A percentile compares a stretch with the other conserved stretches of the same genome.
Evolutionary conservation across 2,329 filamentous ascomycete species (phyloP).

Genomic region (Fusarium nygamai): DNA sequence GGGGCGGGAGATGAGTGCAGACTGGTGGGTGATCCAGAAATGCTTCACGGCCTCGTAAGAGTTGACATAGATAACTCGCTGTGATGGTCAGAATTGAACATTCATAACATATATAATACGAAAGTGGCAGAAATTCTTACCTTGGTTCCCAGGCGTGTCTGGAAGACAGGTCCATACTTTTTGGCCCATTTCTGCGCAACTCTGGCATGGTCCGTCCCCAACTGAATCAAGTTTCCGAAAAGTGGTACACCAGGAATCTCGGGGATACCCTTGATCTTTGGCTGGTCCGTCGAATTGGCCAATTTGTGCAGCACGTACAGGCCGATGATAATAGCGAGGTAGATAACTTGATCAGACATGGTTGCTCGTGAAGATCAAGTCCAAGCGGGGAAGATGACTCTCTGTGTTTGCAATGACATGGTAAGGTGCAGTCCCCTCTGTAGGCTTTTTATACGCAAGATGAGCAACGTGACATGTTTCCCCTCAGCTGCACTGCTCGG

Average conservation of each 20-base stretch:
- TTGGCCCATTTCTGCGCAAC: conserved; percentile 66
- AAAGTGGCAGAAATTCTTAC: conserved; percentile 49
- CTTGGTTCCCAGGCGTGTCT: conserved; percentile 74
- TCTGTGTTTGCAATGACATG: neutral
- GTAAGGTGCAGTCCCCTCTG: neutral
- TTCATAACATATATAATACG: fast-evolving
- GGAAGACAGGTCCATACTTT: conserved; percentile 72
- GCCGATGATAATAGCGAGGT: conserved; percentile 1
- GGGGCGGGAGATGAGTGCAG: conserved; percentile 79
- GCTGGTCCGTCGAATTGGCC: conserved; percentile 62
- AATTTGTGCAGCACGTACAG: conserved; percentile 37
- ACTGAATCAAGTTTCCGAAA: conserved; percentile 70
- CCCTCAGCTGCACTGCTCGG: neutral
- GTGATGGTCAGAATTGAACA: conserved; percentile 23
- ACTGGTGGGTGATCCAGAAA: conserved; percentile 83
- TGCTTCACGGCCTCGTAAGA: conserved; percentile 78
- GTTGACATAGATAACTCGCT: conserved; percentile 80
- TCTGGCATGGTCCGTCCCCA: conserved; percentile 66
- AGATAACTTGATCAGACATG: conserved; percentile 30
- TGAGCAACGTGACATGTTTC: conserved; percentile 1
- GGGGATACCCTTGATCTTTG: conserved; percentile 69
- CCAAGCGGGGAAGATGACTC: neutral
- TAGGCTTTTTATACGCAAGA: conserved; percentile 4
- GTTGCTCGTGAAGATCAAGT: neutral
- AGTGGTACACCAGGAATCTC: conserved; percentile 70